Base-by-base conservation (phyloP, 176 grass and related monocot species). In the Rhynchospora breviuscula region DNA sequence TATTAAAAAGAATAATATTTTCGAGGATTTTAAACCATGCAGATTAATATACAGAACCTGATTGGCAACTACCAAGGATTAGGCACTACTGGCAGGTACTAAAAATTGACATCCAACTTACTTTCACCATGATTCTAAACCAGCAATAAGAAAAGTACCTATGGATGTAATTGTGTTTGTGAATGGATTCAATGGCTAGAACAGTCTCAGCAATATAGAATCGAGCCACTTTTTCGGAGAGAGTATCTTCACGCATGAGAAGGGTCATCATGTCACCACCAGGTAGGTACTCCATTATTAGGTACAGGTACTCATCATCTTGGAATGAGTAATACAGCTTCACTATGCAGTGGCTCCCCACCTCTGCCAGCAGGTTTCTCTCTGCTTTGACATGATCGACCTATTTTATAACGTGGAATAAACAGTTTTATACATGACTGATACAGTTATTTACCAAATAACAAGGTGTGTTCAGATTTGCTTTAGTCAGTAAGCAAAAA, bases 371-470 rank as follows among this genome's bases (percentile, higher is more conserved):
- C 75, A 98, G 81, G 88, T 98, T 98, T 82, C 96, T 98, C 90
- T 98, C 96, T 63, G 96, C 96, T 91, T 91, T 98, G 83, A 98
- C 96, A 93, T 98, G 96, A 78, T 98, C 93, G 43, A 98, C 96
- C 96, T 98, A 83, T 60, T 81, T 81, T 48, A 64, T 62, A 63
- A 17, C 35, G 47, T 47, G 31, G 31, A 62, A 18, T 47, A 63
- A 7, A 63, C 23, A 18, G 33, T 45, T 81, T 44, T 11, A 81
- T 61, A 80, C 58, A 62, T 62, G 78, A 60, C 15, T 8, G 10
- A 48, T 75, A 52, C 47, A 78, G 23, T 57, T 57, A 11, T 57
- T 57, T 78, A 51, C 51, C 54, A 76, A 76, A 76, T 6, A 53
- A 53, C 13, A 43, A 76, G 3, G 47, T 23, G 70, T 25, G 56